Evolutionary conservation across 176 grass and related monocot genomes (phyloP), one percentile per base, ranked within the genome.

Genomic region (Hsuehochloa calcarea): DNA sequence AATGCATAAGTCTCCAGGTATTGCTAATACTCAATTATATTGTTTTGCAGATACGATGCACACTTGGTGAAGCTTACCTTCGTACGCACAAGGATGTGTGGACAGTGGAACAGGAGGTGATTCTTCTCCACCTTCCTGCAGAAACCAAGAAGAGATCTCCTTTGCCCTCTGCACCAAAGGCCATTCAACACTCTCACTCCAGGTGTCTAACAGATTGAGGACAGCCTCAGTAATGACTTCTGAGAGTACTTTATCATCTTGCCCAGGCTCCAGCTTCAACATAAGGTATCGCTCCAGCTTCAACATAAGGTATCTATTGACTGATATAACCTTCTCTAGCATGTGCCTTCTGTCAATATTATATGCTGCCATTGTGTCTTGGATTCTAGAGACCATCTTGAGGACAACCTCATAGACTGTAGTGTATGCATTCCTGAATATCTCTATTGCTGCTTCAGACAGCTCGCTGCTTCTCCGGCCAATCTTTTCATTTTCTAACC

Each of bases 261-360:
- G 31, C 62, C 80, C 68, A 61, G 89, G 89, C 58, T 79, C 68
- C 74, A 90, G 68, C 75, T 90, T 90, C 68, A 87, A 12, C 74
- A 75, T 40, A 35, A 90, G 68, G 85, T 75, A 87, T 80, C 85
- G 89, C 58, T 79, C 68, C 74, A 90, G 68, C 75, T 90, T 90
- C 68, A 87, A 12, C 74, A 75, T 40, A 35, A 90, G 68, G 85
- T 75, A 87, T 80, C 85, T 84, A 43, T 84, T 79, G 51, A 63
- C 10, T 20, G 80, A 84, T 75, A 84, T 23, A 25, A 84, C 47
- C 70, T 38, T 87, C 74, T 80, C 74, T 54, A 90, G 8, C 85
- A 83, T 41, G 25, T 79, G 80, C 50, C 80, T 73, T 60, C 50
- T 87, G 65, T 90, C 89, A 20, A 90, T 68, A 13, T 68, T 61